Evolutionary conservation across 1,139 yeast species (phyloP).

Genomic region (Kluyveromyces sp.): DNA sequence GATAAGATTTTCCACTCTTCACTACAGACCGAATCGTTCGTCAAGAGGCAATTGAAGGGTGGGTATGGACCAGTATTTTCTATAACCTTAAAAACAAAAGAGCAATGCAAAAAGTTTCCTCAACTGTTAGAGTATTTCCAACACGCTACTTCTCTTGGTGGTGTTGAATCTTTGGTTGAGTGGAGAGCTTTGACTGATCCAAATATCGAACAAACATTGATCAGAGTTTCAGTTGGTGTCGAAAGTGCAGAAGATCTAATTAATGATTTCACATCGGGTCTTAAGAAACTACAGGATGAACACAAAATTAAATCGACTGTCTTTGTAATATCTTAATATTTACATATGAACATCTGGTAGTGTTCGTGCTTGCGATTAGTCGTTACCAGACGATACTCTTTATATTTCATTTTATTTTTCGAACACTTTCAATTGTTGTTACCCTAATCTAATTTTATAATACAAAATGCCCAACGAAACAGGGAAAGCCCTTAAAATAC

Average conservation of each 20-base stretch:
- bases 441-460: no score
- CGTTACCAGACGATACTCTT: no score
- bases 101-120: slow-evolving; percentile 59
- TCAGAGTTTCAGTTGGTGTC: slow-evolving; percentile 73
- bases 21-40: slow-evolving; percentile 58
- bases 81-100: slow-evolving; percentile 43
- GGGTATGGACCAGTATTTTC: slow-evolving; percentile 74
- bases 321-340: no score
- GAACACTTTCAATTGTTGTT: no score
- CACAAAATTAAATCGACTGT: no score
- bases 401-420: no score
- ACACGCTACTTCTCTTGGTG: slow-evolving; percentile 91
- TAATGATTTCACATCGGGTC: slow-evolving; percentile 41
- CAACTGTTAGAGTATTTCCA: slow-evolving; percentile 60
- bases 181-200: slow-evolving; percentile 80
- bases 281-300: no score
- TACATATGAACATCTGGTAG: no score
- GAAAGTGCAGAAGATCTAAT: slow-evolving; percentile 70
- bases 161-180: slow-evolving; percentile 86
- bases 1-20: slow-evolving; percentile 60
- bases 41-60: slow-evolving; percentile 53
- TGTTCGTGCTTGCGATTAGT: no score
- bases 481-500: no score
- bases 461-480: no score
- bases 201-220: slow-evolving; percentile 43